These are phyloP conservation scores for Oxytropis ochrocephala DNA, from an alignment of 306 rosid species.

Conservation along the genomic window DNA sequence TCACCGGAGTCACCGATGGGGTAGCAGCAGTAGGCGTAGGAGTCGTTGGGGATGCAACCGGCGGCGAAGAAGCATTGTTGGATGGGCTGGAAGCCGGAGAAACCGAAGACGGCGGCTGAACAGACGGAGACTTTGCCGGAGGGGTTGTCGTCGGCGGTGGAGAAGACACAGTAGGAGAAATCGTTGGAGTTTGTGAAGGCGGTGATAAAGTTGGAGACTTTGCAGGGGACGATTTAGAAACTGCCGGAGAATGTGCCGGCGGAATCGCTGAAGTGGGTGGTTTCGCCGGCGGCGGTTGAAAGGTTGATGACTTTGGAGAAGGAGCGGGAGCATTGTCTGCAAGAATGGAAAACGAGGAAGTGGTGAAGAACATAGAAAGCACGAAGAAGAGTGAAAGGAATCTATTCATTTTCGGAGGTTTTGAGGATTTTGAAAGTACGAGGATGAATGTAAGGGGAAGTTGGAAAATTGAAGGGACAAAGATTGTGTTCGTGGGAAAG, in stretches of 20 bases:
- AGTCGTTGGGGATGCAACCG: constrained; percentile 32
- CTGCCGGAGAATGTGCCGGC: constrained; percentile 17
- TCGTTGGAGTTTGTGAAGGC: constrained; percentile 36
- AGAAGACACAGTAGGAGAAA: constrained; percentile 35
- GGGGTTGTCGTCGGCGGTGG: constrained; percentile 23
- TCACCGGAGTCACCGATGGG: constrained; percentile 28
- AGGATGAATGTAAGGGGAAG: neutral
- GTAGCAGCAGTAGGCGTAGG: constrained; percentile 33
- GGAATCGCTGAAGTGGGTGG: constrained; percentile 25
- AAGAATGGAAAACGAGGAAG: constrained; percentile 5
- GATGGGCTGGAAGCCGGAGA: constrained; percentile 49
- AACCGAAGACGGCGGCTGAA: constrained; percentile 24
- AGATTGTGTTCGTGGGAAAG: no score
- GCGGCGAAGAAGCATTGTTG: constrained; percentile 36
- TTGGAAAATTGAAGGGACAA: neutral
- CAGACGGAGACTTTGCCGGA: constrained; percentile 22
- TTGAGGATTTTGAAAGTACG: neutral
- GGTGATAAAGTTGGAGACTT: constrained; percentile 56
- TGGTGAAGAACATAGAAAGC: constrained; percentile 19
- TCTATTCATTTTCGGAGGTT: constrained; percentile 23
- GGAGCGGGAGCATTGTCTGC: constrained; percentile 63
- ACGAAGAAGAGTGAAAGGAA: constrained; percentile 23
- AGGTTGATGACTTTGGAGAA: constrained; percentile 46
- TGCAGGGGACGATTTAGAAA: constrained; percentile 33
- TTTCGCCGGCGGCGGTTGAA: constrained; percentile 9